A percentile compares a stretch with the other conserved stretches of the same genome.
These are phyloP conservation scores for Termitomyces eurrhizus DNA, from an alignment of 768 basidiomycete genomes.

Conservation along the genomic window DNA sequence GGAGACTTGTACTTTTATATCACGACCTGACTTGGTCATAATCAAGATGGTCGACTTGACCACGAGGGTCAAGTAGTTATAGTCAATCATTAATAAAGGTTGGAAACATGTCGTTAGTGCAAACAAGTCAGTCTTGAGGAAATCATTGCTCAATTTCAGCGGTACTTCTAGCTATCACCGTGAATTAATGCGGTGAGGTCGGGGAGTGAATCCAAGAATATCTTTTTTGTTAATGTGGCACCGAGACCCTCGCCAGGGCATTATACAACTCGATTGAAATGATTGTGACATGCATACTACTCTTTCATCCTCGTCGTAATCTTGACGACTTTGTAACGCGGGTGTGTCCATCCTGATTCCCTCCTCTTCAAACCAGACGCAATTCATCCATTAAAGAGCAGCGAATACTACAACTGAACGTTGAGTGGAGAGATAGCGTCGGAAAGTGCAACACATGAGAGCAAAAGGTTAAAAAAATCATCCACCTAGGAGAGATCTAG, in stretches of 20 bases:
- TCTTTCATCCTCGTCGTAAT: background rate
- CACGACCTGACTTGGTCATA: background rate
- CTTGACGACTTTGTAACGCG: background rate
- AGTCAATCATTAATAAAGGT: background rate
- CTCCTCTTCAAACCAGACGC: background rate
- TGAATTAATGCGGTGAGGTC: background rate
- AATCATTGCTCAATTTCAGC: background rate
- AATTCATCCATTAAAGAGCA: background rate
- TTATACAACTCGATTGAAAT: background rate
- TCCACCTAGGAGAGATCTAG: conserved; percentile 41
- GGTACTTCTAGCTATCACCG: background rate
- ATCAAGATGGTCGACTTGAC: background rate
- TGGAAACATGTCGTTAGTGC: background rate
- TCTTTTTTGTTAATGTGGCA: background rate
- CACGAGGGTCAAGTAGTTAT: background rate
- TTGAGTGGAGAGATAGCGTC: conserved; percentile 64
- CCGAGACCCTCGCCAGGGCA: background rate
- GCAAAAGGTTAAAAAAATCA: conserved; percentile 61
- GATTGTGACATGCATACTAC: too few relatives aligned
- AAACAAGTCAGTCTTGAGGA: background rate
- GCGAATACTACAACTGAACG: background rate
- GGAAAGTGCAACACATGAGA: conserved; percentile 54
- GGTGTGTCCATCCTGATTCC: background rate
- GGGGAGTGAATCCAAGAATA: background rate
- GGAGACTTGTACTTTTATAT: background rate